These are phyloP conservation scores for Verticillium zaregamsianum DNA, from an alignment of 2,329 filamentous ascomycete species.

Conservation along the genomic window DNA sequence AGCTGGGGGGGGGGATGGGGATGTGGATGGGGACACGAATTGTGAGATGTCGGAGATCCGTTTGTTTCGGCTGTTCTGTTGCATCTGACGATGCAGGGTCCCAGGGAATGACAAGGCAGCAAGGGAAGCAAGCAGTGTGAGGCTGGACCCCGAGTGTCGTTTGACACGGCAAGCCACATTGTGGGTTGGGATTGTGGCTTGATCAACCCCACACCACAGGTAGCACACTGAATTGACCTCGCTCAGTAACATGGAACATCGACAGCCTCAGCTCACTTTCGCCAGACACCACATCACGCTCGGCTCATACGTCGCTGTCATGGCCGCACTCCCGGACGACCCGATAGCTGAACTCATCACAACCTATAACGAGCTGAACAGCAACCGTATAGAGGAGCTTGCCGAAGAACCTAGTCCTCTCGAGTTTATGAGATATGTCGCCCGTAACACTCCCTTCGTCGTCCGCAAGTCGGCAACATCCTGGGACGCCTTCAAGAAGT, in stretches of 20 bases:
- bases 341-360: conserved; percentile 54
- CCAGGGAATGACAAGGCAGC: no score
- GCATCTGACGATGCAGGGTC: not conserved
- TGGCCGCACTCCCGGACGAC: conserved; percentile 19
- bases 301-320: not conserved
- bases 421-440: conserved; percentile 75
- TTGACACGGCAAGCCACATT: no score
- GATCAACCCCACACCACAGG: not conserved
- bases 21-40: not conserved
- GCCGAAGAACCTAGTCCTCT: conserved; percentile 64
- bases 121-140: no score
- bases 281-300: not conserved
- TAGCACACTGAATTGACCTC: no score
- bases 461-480: conserved; percentile 56
- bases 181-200: not conserved
- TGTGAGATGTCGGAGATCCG: not conserved
- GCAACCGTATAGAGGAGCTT: conserved; percentile 55
- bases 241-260: no score
- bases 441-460: conserved; percentile 71
- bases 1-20: not conserved
- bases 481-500: conserved; percentile 61
- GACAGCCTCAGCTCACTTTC: not conserved
- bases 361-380: conserved; percentile 72
- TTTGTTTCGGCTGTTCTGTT: not conserved
- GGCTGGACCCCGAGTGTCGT: no score